Evolutionary conservation across 352 stramenopile species (phyloP).

Genomic region (Phytophthora quininea): DNA sequence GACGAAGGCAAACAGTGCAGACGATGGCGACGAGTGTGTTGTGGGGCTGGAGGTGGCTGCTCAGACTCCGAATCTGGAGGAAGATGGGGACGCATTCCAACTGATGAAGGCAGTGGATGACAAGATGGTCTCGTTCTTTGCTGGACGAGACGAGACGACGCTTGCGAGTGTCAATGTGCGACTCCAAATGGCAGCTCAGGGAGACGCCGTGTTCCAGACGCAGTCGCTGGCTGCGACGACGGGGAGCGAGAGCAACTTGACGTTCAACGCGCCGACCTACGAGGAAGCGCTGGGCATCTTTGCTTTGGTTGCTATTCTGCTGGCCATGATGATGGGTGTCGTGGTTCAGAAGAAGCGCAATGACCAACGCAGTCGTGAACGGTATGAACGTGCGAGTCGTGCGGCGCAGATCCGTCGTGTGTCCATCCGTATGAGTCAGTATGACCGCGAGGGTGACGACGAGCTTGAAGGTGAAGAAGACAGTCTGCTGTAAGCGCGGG

Average conservation of each 20-base stretch:
- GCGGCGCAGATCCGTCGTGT: conserved; percentile 78
- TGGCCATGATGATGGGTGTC: conserved; percentile 67
- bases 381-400: conserved; percentile 61
- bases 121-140: conserved; percentile 48
- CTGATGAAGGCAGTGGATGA: conserved; percentile 51
- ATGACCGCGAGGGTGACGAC: conserved; percentile 45
- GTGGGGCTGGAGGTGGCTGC: conserved; percentile 36
- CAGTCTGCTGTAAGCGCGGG: conserved; percentile 53
- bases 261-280: conserved; percentile 64
- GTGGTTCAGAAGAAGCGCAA: conserved; percentile 68
- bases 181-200: conserved; percentile 27
- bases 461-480: conserved; percentile 51
- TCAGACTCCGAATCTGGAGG: not conserved
- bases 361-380: conserved; percentile 53
- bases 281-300: conserved; percentile 65
- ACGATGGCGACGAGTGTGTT: conserved; percentile 23
- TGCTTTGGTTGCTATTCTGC: conserved; percentile 54
- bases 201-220: not conserved
- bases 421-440: conserved; percentile 73
- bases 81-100: conserved; percentile 32
- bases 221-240: conserved; percentile 15
- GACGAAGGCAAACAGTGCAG: conserved; percentile 15
- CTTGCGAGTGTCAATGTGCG: conserved; percentile 39
- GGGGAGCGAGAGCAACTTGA: conserved; percentile 15
- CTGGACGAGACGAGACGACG: conserved; percentile 27